Conservation (phyloP, 805 yeast genomes). For the Yamadazyma endophytica region DNA sequence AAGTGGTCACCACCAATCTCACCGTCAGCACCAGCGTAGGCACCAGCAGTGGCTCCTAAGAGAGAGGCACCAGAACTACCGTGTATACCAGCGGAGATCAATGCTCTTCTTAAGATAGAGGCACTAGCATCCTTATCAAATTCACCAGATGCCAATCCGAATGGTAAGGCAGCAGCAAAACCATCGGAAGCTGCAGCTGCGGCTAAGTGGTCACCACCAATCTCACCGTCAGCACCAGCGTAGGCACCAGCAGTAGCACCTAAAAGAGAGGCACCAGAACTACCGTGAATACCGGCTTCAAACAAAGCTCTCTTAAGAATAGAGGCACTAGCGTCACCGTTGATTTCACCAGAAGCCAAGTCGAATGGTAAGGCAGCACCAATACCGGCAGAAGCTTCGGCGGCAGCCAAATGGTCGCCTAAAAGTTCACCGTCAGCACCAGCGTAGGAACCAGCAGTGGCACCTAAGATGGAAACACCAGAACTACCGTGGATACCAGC, state of each 20-base stretch:
- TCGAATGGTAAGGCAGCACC: conserved; percentile 6
- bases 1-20: conserved; percentile 12
- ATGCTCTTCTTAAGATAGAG: conserved; percentile 2
- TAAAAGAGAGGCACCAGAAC: conserved; percentile 5
- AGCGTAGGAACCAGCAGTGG: conserved; percentile 7
- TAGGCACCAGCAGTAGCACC: conserved; percentile 7
- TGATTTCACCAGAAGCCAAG: conserved; percentile 3
- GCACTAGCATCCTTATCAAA: conserved; percentile 6
- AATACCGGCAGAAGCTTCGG: conserved; percentile 9
- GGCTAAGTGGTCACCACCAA: conserved; percentile 11
- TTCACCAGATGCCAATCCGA: conserved; percentile 2
- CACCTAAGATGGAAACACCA: conserved; percentile 8
- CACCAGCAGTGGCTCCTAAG: conserved; percentile 3
- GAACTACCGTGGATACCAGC: conserved; percentile 7
- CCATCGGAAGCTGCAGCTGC: conserved; percentile 10
- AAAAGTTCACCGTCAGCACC: conserved; percentile 11
- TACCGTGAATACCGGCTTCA: conserved; percentile 9
- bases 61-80: conserved; percentile 2
- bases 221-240: conserved; percentile 7
- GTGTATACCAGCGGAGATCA: background rate
- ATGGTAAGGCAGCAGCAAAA: conserved; percentile 4
- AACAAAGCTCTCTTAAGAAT: conserved; percentile 9
- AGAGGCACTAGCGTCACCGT: conserved; percentile 6
- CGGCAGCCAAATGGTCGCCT: conserved; percentile 15
- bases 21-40: conserved; percentile 5